Conservation (phyloP, 148 eudicot species). For the Pouteria glomerata region DNA sequence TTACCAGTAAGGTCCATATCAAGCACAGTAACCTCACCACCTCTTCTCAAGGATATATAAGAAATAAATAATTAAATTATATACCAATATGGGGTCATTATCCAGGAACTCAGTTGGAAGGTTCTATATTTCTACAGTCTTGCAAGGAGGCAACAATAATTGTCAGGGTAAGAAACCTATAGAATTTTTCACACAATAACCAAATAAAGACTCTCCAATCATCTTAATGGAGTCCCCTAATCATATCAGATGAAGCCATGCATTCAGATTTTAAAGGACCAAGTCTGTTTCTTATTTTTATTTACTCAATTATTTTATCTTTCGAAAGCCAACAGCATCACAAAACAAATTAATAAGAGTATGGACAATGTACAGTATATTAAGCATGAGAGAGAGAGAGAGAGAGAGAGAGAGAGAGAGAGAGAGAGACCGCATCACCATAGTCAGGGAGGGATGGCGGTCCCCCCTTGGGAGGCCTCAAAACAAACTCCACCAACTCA, state of each 20-base stretch:
- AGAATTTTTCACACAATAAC: background rate
- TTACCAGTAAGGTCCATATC: background rate
- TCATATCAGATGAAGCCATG: background rate
- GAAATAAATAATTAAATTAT: background rate
- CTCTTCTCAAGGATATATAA: background rate
- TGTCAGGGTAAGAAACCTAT: background rate
- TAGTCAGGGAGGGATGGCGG: constrained; percentile 86
- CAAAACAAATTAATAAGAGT: background rate
- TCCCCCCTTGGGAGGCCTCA: constrained; percentile 77
- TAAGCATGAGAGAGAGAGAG: background rate
- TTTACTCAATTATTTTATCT: too few relatives aligned
- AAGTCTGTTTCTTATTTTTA: background rate
- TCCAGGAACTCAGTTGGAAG: background rate
- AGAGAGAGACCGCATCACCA: constrained; percentile 65
- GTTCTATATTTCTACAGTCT: background rate
- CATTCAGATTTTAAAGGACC: background rate
- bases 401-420: background rate
- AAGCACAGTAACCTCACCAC: background rate
- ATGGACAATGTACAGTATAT: background rate
- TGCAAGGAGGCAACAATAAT: background rate
- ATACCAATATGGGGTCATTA: background rate
- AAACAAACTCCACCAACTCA: constrained; percentile 64
- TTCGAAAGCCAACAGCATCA: background rate
- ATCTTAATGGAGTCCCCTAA: background rate
- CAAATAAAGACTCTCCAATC: background rate